Evolutionary conservation across 1,284 basidiomycete genomes (phyloP).

Genomic region (Trichosporon sp.): DNA sequence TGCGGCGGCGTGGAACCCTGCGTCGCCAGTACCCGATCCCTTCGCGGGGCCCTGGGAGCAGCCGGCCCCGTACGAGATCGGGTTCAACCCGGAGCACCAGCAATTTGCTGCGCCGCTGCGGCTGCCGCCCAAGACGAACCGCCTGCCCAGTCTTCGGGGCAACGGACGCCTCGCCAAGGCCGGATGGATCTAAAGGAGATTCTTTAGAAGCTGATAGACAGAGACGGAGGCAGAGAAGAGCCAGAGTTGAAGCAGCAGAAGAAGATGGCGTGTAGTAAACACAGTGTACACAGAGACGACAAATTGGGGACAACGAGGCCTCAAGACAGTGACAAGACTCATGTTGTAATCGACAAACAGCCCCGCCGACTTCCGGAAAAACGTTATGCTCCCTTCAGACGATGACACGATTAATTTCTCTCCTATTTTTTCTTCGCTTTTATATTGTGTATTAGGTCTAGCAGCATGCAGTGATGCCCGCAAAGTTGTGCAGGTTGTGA

Average conservation of each 20-base stretch:
- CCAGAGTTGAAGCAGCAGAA: too few species aligned
- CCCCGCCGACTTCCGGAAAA: too few species aligned
- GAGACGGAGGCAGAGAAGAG: background rate
- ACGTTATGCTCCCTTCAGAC: too few species aligned
- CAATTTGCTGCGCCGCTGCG: background rate
- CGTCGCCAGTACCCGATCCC: background rate
- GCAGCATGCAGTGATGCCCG: too few species aligned
- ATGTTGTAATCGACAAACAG: slow-evolving; percentile 8
- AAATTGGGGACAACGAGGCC: background rate
- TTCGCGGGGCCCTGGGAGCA: slow-evolving; percentile 10
- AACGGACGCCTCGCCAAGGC: slow-evolving; percentile 23
- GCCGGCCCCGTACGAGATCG: slow-evolving; percentile 14
- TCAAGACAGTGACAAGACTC: too few species aligned
- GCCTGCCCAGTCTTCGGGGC: background rate
- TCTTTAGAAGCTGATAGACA: background rate
- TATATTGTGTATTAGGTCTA: too few species aligned
- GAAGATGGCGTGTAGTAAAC: background rate
- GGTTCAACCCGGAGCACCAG: slow-evolving; percentile 18
- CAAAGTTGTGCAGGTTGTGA: too few species aligned
- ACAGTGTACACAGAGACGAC: background rate
- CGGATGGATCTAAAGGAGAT: slow-evolving; percentile 21
- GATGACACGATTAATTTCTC: too few species aligned
- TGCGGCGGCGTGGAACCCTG: background rate
- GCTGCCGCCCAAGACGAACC: background rate
- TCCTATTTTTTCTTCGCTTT: too few species aligned